A percentile compares a stretch with the other conserved stretches of the same genome.
These are phyloP conservation scores for Fusarium begoniae DNA, from an alignment of 2,329 filamentous ascomycete genomes.

Conservation along the genomic window DNA sequence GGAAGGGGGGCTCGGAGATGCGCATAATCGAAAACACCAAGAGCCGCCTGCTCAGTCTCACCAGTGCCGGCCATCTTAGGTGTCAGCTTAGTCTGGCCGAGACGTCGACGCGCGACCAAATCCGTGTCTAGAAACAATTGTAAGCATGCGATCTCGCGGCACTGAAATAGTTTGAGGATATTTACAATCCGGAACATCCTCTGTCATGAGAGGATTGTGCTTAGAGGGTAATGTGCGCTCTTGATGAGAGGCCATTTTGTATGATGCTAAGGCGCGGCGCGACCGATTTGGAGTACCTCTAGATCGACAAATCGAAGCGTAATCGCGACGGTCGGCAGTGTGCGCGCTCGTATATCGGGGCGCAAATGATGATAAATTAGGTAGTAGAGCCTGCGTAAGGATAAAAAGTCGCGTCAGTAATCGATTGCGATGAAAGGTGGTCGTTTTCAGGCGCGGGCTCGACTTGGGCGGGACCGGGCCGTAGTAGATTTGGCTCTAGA, in stretches of 20 bases:
- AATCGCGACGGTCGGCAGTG: conserved; percentile 16
- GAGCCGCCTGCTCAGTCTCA: conserved; percentile 75
- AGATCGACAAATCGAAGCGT: conserved; percentile 26
- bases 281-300: conserved; percentile 26
- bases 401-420: conserved; percentile 31
- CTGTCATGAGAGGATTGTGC: conserved; percentile 73
- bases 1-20: conserved; percentile 93
- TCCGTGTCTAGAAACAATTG: conserved; percentile 66
- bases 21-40: conserved; percentile 93
- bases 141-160: conserved; percentile 38
- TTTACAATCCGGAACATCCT: conserved; percentile 71
- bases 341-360: conserved; percentile 2
- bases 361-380: conserved; percentile 24
- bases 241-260: conserved; percentile 50
- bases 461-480: conserved; percentile 25
- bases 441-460: conserved; percentile 21
- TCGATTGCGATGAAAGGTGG: conserved; percentile 7
- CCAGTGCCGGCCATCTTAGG: conserved; percentile 82
- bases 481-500: conserved; percentile 20
- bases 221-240: conserved; percentile 64
- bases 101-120: conserved; percentile 82
- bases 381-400: conserved; percentile 9
- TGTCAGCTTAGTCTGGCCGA: conserved; percentile 91
- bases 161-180: conserved; percentile 5
- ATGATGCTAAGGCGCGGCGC: conserved; percentile 47